These are phyloP conservation scores for Cytospora mali DNA, from an alignment of 2,329 filamentous ascomycete genomes.

Conservation along the genomic window DNA sequence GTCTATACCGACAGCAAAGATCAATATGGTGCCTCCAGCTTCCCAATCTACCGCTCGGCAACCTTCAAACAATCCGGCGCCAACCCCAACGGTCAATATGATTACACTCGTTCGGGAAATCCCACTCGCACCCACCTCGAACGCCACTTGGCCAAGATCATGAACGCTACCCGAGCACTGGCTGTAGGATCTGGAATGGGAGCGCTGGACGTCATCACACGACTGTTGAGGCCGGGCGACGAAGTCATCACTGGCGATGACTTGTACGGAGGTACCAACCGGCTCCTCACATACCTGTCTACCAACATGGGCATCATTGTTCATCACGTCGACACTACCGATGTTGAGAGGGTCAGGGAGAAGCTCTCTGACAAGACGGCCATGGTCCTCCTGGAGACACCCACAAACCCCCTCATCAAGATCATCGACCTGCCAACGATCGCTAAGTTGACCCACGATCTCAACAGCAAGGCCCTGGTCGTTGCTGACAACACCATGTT, in stretches of 20 bases:
- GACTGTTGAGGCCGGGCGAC: slow-evolving; percentile 86
- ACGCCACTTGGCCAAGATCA: slow-evolving; percentile 96
- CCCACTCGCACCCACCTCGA: slow-evolving; percentile 95
- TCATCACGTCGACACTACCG: slow-evolving; percentile 94
- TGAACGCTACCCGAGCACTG: slow-evolving; percentile 88
- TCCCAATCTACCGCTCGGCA: slow-evolving; percentile 97
- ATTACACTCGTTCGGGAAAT: slow-evolving; percentile 97
- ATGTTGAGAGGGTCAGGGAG: slow-evolving; percentile 67
- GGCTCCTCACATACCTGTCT: slow-evolving; percentile 88
- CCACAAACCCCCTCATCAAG: slow-evolving; percentile 97
- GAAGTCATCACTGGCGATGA: slow-evolving; percentile 98
- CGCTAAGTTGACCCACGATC: slow-evolving; percentile 72
- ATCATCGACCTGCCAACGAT: slow-evolving; percentile 90
- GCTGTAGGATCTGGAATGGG: slow-evolving; percentile 98
- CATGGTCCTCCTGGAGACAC: slow-evolving; percentile 95
- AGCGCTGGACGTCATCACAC: slow-evolving; percentile 92
- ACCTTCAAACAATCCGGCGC: slow-evolving; percentile 95
- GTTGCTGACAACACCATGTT: slow-evolving; percentile 99
- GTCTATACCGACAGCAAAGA: slow-evolving; percentile 96
- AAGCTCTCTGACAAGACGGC: slow-evolving; percentile 79
- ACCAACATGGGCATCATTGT: slow-evolving; percentile 90
- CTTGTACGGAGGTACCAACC: slow-evolving; percentile 92
- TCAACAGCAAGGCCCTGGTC: slow-evolving; percentile 78
- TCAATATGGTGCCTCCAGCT: slow-evolving; percentile 94
- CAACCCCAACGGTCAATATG: slow-evolving; percentile 83